phyloP scores from a whole-genome alignment of 495 filamentous ascomycete genomes.

The Chaetomium cochliodes region DNA sequence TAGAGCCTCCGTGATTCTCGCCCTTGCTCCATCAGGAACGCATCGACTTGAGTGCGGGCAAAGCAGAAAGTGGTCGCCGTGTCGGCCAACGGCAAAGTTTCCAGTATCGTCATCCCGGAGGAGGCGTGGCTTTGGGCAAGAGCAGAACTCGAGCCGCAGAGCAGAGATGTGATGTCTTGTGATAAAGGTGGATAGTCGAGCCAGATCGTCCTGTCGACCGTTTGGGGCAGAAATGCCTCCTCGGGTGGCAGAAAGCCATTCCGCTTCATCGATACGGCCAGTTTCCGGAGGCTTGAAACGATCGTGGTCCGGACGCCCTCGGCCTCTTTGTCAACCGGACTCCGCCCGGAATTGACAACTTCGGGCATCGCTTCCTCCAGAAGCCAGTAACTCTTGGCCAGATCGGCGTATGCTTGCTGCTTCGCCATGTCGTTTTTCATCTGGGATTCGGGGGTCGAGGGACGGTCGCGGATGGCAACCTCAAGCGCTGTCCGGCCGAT shows the following conservation, averaged over 20 bases:
- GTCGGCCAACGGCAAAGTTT: conserved; percentile 74
- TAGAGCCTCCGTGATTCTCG: conserved; percentile 60
- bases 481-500: conserved; percentile 73
- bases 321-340: conserved; percentile 40
- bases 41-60: conserved; percentile 67
- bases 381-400: conserved; percentile 84
- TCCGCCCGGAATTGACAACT: conserved; percentile 37
- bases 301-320: conserved; percentile 56
- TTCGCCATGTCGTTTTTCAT: conserved; percentile 44
- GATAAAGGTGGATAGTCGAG: conserved; percentile 67
- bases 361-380: conserved; percentile 63
- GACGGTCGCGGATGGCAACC: conserved; percentile 61
- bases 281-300: conserved; percentile 62
- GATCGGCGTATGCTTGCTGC: conserved; percentile 71
- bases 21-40: conserved; percentile 66
- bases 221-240: conserved; percentile 61
- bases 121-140: conserved; percentile 36
- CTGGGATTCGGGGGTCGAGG: conserved; percentile 46
- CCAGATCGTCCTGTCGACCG: conserved; percentile 73
- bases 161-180: conserved; percentile 61
- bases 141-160: conserved; percentile 60
- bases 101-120: conserved; percentile 51
- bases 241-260: conserved; percentile 70
- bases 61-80: conserved; percentile 68
- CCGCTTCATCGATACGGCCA: conserved; percentile 77